phyloP scores from a whole-genome alignment of 495 filamentous ascomycete genomes.

The Neurospora pannonica region DNA sequence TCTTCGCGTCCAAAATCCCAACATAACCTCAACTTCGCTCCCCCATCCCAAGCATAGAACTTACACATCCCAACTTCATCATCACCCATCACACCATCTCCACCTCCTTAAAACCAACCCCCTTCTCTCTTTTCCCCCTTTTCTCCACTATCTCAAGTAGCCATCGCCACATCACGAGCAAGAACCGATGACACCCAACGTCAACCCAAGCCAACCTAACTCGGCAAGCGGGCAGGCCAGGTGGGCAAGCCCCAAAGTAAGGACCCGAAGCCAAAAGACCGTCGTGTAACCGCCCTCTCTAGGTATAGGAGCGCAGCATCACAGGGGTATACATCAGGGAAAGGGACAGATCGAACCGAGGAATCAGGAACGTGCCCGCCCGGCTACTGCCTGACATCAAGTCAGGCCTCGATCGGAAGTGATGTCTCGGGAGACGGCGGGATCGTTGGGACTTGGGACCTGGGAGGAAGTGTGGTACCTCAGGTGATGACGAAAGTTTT shows the following conservation, averaged over 20 bases:
- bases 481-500: too few species aligned
- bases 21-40: background rate
- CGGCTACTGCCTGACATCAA: background rate
- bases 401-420: background rate
- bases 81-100: background rate
- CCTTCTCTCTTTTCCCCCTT: background rate
- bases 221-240: background rate
- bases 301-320: background rate
- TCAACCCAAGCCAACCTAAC: background rate
- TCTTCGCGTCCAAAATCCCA: background rate
- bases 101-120: background rate
- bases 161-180: background rate
- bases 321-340: background rate
- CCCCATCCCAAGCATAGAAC: background rate
- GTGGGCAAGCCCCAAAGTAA: background rate
- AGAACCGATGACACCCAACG: background rate
- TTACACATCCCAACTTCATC: background rate
- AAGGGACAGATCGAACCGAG: background rate
- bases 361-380: background rate
- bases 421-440: background rate
- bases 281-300: background rate
- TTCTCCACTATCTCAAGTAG: background rate
- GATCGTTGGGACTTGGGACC: background rate
- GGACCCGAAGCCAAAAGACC: background rate
- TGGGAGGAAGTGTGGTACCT: too few species aligned